phyloP scores from a whole-genome alignment of 176 grass and related monocot species.

The Pharus latifolius region DNA sequence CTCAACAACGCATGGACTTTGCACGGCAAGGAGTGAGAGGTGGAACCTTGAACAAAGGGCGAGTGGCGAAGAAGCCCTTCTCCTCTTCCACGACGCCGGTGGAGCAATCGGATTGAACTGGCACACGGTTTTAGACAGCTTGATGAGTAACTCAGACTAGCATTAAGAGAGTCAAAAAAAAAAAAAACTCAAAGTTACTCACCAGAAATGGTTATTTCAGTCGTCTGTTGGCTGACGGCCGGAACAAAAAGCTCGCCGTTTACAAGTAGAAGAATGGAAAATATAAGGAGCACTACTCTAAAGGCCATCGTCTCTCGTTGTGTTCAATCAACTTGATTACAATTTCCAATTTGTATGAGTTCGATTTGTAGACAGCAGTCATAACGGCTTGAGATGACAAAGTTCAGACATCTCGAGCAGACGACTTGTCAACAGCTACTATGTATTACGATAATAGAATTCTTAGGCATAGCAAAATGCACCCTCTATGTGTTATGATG shows the following conservation, averaged over 20 bases:
- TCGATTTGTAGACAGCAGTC: neutral
- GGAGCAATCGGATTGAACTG: neutral
- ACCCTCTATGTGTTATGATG: neutral
- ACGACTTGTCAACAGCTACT: too few relatives aligned
- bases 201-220: neutral
- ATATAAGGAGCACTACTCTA: neutral
- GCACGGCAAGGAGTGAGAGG: neutral
- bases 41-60: conserved; percentile 13
- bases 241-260: neutral
- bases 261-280: neutral
- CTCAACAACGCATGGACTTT: neutral
- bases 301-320: too few relatives aligned
- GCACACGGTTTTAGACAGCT: too few relatives aligned
- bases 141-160: too few relatives aligned
- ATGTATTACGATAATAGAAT: neutral
- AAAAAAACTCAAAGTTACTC: neutral
- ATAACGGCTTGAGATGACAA: too few relatives aligned
- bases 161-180: neutral
- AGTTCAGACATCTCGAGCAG: neutral
- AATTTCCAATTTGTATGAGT: neutral
- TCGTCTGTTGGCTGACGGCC: neutral
- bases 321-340: too few relatives aligned
- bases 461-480: neutral
- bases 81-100: neutral
- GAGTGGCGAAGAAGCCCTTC: neutral